Conservation (phyloP, 371 early-diverging fungal genomes). For the Mucor velutinosus region DNA sequence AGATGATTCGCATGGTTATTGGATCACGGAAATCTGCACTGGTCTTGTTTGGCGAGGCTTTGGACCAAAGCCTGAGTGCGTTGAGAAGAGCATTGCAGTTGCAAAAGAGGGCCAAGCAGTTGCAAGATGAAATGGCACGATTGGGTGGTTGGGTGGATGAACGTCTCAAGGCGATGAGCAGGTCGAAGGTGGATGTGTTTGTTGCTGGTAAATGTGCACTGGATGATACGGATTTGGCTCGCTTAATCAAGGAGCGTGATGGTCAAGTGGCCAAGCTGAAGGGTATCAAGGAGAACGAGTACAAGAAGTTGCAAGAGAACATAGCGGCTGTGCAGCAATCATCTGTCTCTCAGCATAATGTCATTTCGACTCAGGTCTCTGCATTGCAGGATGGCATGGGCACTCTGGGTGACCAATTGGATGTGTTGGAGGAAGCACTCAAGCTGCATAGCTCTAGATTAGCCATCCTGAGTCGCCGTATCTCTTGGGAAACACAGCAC, state of each 20-base stretch:
- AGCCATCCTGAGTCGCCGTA: conserved; percentile 26
- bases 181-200: conserved; percentile 32
- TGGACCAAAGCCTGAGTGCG: conserved; percentile 41
- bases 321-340: conserved; percentile 9
- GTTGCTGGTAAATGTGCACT: conserved; percentile 29
- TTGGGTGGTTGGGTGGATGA: conserved; percentile 38
- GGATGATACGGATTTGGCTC: conserved; percentile 28
- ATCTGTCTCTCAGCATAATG: conserved; percentile 3
- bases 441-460: conserved; percentile 24
- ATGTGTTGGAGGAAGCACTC: conserved; percentile 20
- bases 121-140: conserved; percentile 36
- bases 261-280: conserved; percentile 31
- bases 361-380: not conserved
- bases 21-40: conserved; percentile 35
- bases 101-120: conserved; percentile 31
- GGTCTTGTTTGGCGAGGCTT: conserved; percentile 35
- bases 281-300: conserved; percentile 31
- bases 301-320: conserved; percentile 23
- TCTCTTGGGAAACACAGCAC: conserved; percentile 37
- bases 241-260: conserved; percentile 35
- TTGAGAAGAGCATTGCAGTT: conserved; percentile 40
- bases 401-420: conserved; percentile 16
- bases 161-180: conserved; percentile 22
- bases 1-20: conserved; percentile 33
- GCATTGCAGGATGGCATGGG: conserved; percentile 11